Conservation (phyloP, 257 asterid species). For the Scutellaria baicalensis region DNA sequence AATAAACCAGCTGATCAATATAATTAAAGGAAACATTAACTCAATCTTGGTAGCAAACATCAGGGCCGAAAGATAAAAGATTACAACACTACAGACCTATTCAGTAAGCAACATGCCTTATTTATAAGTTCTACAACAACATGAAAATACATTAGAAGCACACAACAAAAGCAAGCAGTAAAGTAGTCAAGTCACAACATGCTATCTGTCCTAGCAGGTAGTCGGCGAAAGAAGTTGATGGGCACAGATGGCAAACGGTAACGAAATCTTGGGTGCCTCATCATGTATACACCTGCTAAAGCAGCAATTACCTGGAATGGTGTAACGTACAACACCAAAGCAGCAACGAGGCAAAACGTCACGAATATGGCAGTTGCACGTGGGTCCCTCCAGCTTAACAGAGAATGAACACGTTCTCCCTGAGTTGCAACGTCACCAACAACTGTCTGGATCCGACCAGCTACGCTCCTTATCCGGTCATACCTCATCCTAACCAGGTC, state of each 20-base stretch:
- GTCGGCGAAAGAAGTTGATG: conserved; percentile 70
- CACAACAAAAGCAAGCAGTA: background rate
- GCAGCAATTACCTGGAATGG: conserved; percentile 82
- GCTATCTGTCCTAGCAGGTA: conserved; percentile 67
- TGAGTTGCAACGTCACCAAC: conserved; percentile 88
- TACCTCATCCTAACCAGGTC: conserved; percentile 78
- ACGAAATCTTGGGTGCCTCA: conserved; percentile 94
- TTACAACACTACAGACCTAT: background rate
- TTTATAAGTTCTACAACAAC: conserved; percentile 3
- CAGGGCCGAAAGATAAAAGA: background rate
- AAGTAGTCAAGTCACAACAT: conserved; percentile 33
- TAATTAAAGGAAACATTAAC: no score
- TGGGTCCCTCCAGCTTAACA: conserved; percentile 90
- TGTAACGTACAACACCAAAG: conserved; percentile 61
- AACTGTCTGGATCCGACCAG: conserved; percentile 78
- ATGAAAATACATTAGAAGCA: conserved; percentile 7
- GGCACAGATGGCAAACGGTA: conserved; percentile 73
- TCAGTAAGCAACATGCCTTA: background rate
- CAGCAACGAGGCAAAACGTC: conserved; percentile 66
- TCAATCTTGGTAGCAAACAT: background rate
- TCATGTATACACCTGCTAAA: conserved; percentile 53
- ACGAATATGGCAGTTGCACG: conserved; percentile 83
- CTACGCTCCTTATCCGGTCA: conserved; percentile 78
- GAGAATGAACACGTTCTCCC: conserved; percentile 65
- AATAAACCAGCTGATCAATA: no score